Base-by-base conservation (phyloP, 768 basidiomycete species). In the Terana coerulea region DNA sequence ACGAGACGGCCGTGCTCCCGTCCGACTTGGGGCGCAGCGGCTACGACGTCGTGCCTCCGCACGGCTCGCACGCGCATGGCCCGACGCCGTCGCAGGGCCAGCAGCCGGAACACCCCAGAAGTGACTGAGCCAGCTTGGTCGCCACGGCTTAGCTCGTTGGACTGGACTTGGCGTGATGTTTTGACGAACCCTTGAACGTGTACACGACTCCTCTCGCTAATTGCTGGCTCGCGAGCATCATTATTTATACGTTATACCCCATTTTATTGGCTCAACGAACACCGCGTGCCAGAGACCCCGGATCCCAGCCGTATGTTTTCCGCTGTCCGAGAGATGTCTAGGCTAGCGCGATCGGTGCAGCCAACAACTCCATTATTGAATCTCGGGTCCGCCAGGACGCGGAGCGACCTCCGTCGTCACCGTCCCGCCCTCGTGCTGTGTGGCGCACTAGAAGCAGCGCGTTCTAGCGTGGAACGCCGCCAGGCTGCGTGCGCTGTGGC, bases 1-100 rank as follows among this genome's bases (percentile, higher is more conserved):
- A 92, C 51, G 90, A 92, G 66, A 92, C 91, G 0, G 89, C 90
- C n/a, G 76, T 72, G 10, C 73, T 93, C 8, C 93, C 93, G 17
- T 83, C 80, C 3, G 88, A 88, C 61, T 74, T 94, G 21, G 89
- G 89, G n/a, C 79, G 80, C 67, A 75, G 83, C 54, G 93, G 93
- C 12, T 95, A 77, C 64, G 92, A 94, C 66, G 88, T 93, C 25
- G 72, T 91, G 17, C 86, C 87, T 14, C 61, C 56, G 24, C 56
- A 59, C 51, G 55, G 54, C 31, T 24, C 28, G 22, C 51, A 52
- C 24, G 30, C 41, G 34, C 50, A 51, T 31, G 43, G 34, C 47
- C 47, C 21, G 17, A 7, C 10, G 12, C 21, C n/a, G n/a, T 14
- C 5, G 21, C 39, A 40, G 25, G 19, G 22, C 36, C 49, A 50